Conservation (phyloP, 345 rosid species). For the Mallotus nudiflorus region DNA sequence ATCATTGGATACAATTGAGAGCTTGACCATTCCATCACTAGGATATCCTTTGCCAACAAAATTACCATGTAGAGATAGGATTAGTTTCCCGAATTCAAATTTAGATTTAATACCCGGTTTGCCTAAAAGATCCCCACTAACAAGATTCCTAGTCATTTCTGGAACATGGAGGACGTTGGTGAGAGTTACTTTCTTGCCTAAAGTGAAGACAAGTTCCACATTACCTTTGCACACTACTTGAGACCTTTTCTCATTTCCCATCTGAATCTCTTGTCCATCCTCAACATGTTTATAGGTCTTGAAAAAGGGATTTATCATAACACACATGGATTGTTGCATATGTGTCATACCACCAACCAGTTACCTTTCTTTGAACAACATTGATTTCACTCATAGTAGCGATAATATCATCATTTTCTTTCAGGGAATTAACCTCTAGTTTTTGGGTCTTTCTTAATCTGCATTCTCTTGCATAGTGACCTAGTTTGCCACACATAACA, state of each 20-base stretch:
- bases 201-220: slow-evolving; percentile 1
- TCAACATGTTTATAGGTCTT: neutral
- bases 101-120: neutral
- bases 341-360: neutral
- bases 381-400: neutral
- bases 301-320: neutral
- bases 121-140: neutral
- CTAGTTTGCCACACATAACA: neutral
- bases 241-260: neutral
- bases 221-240: neutral
- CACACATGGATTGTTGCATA: neutral
- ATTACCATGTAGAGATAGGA: neutral
- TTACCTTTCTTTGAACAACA: neutral
- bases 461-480: neutral
- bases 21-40: too few relatives aligned
- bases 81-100: neutral
- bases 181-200: neutral
- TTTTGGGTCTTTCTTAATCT: neutral
- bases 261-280: neutral
- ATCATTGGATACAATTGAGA: too few relatives aligned
- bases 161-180: neutral
- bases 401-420: neutral
- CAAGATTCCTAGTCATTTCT: neutral
- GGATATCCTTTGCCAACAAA: neutral
- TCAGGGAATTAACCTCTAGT: neutral